A percentile compares a stretch with the other conserved stretches of the same genome.
Evolutionary conservation across 768 basidiomycete species (phyloP).

Genomic region (Xerocomellus dryophilus): DNA sequence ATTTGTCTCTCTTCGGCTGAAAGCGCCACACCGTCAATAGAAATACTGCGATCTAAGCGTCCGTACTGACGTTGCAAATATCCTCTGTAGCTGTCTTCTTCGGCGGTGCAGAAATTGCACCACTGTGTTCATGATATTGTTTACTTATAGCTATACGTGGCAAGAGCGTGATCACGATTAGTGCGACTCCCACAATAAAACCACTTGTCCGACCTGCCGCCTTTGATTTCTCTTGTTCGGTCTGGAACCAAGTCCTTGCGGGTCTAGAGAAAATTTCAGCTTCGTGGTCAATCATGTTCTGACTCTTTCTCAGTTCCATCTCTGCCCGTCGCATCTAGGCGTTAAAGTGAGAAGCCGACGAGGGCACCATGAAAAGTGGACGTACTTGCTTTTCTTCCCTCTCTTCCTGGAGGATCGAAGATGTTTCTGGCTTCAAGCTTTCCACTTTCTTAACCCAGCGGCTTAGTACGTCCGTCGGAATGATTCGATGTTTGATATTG

Average conservation of each 20-base stretch:
- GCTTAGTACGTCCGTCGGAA: constrained; percentile 71
- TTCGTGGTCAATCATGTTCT: constrained; percentile 93
- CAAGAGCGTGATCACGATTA: background rate
- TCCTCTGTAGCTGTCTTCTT: constrained; percentile 37
- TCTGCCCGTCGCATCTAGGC: constrained; percentile 80
- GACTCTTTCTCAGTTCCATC: constrained; percentile 92
- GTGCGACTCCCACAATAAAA: background rate
- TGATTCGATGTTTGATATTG: constrained; percentile 82
- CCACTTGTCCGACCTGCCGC: constrained; percentile 58
- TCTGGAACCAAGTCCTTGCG: constrained; percentile 99
- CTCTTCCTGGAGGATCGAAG: constrained; percentile 82
- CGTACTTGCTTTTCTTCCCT: constrained; percentile 89
- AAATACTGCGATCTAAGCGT: background rate
- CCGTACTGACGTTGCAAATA: constrained; percentile 40
- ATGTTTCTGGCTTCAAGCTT: constrained; percentile 70
- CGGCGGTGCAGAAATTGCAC: constrained; percentile 36
- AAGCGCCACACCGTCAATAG: constrained; percentile 4
- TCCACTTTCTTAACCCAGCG: constrained; percentile 71
- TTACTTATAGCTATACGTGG: constrained; percentile 64
- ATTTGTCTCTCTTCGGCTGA: constrained; percentile 74
- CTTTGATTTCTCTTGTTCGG: constrained; percentile 72
- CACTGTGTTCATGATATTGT: constrained; percentile 63
- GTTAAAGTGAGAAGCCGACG: constrained; percentile 8
- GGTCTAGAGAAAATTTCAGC: constrained; percentile 91
- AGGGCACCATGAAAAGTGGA: constrained; percentile 3